Evolutionary conservation across 1,284 basidiomycete species (phyloP), one percentile per base, ranked within the genome.

Genomic region (Tylopilus sp.): DNA sequence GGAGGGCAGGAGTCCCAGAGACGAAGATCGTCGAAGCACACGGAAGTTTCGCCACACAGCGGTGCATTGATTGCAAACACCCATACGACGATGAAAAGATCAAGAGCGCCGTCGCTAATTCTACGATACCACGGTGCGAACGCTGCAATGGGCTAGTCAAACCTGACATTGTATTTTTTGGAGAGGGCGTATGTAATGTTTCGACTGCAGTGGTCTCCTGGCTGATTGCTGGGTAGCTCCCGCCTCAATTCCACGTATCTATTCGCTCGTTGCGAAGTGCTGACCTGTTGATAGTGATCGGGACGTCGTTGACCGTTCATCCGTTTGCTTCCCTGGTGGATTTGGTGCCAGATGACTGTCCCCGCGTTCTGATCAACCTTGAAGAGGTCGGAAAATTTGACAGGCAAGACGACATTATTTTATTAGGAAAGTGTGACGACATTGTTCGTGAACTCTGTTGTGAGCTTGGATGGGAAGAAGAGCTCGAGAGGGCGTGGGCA

Each of bases 151-250:
- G 93, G 0, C 82, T 94, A 42, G 91, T 95, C 48, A 96, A 96
- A 80, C 95, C 95, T 8, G 92, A 96, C 75, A 97, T 97, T 58
- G 93, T 96, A n/a, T 96, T 98, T 82, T 97, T 97, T 76, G 95
- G 95, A 58, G 95, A 97, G 81, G 74, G 84, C 54, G 91, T 91
- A 75, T 39, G 88, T 81, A 41, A 52, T 14, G 21, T 58, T 41
- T 66, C 19, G 25, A 52, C 27, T 17, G 21, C 27, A 17, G 57
- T 25, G n/a, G 14, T 45, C 57, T 41, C 35, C 5, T n/a, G 33
- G 33, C 54, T 74, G 39, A 76, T 48, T 50, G 23, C 34, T 27
- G 27, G 65, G 21, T 70, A 91, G 90, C 85, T 93, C 12, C 91
- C 92, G 0, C 74, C 79, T 2, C 79, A 79, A 37, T 94, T 93